These are phyloP conservation scores for Trematosphaeria pertusa DNA, from an alignment of 2,329 filamentous ascomycete species.

Conservation along the genomic window DNA sequence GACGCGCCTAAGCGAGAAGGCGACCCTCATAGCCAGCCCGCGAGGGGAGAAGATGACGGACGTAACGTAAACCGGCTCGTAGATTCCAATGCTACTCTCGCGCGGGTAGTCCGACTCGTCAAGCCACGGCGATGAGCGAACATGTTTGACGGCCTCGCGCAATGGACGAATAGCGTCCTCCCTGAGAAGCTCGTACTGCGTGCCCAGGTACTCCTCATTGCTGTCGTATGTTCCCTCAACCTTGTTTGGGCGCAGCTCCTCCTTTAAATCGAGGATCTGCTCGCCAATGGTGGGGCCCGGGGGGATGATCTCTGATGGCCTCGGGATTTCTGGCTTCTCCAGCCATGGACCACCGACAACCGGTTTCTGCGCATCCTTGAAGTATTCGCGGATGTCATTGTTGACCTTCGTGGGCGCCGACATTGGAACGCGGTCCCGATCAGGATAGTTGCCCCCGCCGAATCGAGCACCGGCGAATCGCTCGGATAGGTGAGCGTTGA, in stretches of 20 bases:
- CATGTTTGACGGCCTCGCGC: constrained; percentile 67
- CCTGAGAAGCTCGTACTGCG: constrained; percentile 77
- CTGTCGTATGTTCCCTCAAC: constrained; percentile 62
- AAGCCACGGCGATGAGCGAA: constrained; percentile 61
- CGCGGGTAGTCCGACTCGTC: constrained; percentile 59
- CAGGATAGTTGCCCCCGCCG: background rate
- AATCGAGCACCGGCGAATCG: constrained; percentile 11
- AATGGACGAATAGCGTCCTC: constrained; percentile 76
- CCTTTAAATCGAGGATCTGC: constrained; percentile 27
- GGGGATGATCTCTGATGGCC: constrained; percentile 58
- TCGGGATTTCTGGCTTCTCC: constrained; percentile 62
- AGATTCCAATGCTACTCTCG: constrained; percentile 43
- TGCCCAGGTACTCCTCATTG: constrained; percentile 71
- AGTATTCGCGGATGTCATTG: constrained; percentile 39
- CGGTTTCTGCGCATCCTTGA: constrained; percentile 19
- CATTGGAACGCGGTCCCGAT: constrained; percentile 23
- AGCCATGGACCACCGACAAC: constrained; percentile 33
- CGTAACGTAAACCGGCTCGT: constrained; percentile 66
- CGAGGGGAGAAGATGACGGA: constrained; percentile 68
- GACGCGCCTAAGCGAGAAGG: constrained; percentile 72
- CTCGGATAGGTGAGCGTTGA: constrained; percentile 24
- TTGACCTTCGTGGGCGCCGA: constrained; percentile 18
- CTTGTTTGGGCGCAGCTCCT: constrained; percentile 36
- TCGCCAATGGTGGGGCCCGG: constrained; percentile 4
- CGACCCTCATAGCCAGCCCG: constrained; percentile 71